Evolutionary conservation across 805 yeast species (phyloP), one percentile per base, ranked within the genome.

Genomic region (Schwanniomyces occidentalis): DNA sequence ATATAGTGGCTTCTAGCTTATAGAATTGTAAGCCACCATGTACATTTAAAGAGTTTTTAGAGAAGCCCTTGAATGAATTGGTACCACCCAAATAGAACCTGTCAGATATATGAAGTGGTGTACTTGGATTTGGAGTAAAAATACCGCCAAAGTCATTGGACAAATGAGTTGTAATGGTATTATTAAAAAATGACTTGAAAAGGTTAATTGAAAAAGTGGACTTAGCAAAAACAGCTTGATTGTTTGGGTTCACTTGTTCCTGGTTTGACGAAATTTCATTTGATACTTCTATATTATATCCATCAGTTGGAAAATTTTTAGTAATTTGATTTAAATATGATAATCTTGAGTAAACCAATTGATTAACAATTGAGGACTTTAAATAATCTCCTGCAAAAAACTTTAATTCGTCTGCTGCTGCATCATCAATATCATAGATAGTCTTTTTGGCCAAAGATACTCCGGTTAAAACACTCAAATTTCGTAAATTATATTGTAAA

Each of bases 51-150:
- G 86, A 77, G 63, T 82, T 82, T 34, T 73, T 64, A 21, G 75
- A 69, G 51, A 84, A 86, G 1, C 90, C 88, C 38, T 84, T 69
- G 18, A 88, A 77, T 35, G 82, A 83, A 35, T 79, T 73, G 9
- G 80, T 75, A 0, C 96, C 96, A 12, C 96, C 95, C 28, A 85
- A 67, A 51, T 81, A 86, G 55, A 90, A 91, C 44, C 85, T 74
- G 57, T 91, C 99, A 52, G 82, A 73, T 19, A 82, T 52, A 49
- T 85, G 90, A 2, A 85, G 61, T 35, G 62, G 44, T 15, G 38
- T 36, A 8, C 42, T 33, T 10, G 42, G 22, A 5, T 45, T 30
- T 14, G 49, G 41, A 35, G 75, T 65, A 38, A 65, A 60, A 18
- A 86, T 63, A 36, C 69, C 66, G 4, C 95, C 96, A 24, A 75